Base-by-base conservation (phyloP, 345 rosid species). In the Salix suchowensis region DNA sequence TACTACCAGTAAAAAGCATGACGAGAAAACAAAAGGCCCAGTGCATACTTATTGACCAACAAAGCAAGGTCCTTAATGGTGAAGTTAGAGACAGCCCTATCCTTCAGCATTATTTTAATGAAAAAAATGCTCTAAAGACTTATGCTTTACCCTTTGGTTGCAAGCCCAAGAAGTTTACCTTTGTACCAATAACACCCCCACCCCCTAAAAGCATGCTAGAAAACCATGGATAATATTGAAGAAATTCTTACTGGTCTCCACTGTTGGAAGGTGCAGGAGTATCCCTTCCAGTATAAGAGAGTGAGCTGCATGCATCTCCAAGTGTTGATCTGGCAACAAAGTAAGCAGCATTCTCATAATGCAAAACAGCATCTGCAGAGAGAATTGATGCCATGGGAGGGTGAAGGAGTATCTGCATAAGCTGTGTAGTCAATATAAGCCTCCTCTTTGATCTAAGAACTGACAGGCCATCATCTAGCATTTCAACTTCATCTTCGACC, bases 301-400 rank as follows among this genome's bases (percentile, higher is more conserved):
- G 55, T 55, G 85, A 44, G 76, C 88, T 83, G 78, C 98, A 95
- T 28, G 91, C 91, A 87, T 89, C 94, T 68, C 94, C 97, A 68
- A 92, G 54, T 24, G 90, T 87, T 77, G 85, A 83, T 76, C 96
- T 85, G 74, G 89, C 85, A 54, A 85, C 75, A 74, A 81, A 79
- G 77, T 87, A 88, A 11, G 78, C 83, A 77, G 88, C 84, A 76
- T 73, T 85, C 80, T 93, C 96, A 64, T 81, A 84, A 67, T 87
- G 81, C 66, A 88, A 67, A 42, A 74, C 76, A 78, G 90, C 88
- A 79, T 84, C 86, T 71, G 83, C 82, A 79, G 83, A 79, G 67
- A 94, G 84, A 75, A 91, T 83, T 61, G 79, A 77, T 26, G 87
- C 87, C n/a, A 85, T 81, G 76, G 97, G 89, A 37, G 92, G 86